A percentile compares a stretch with the other conserved stretches of the same genome.
Evolutionary conservation across 305 asterid species (phyloP).

Genomic region (Solanum hybrid): DNA sequence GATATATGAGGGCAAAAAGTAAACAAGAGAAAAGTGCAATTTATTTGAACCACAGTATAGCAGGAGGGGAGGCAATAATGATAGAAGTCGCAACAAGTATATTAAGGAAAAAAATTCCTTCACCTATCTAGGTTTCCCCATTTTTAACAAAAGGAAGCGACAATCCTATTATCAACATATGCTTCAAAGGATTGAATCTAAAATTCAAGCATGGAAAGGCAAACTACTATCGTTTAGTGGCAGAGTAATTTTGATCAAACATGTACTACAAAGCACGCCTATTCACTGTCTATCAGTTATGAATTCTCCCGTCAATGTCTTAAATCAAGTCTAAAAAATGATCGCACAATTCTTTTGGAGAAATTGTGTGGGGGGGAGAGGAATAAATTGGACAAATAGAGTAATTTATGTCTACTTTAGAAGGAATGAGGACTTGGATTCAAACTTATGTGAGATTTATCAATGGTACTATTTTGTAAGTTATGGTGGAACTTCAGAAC

Average conservation of each 20-base stretch:
- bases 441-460: not conserved
- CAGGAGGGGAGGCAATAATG: not conserved
- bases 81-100: too few relatives aligned
- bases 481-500: not conserved
- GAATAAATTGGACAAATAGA: not conserved
- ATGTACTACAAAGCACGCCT: not conserved
- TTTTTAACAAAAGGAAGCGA: too few relatives aligned
- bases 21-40: not conserved
- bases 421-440: not conserved
- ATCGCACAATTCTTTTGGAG: not conserved
- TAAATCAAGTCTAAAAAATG: not conserved
- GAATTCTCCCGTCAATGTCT: not conserved
- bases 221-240: not conserved
- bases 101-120: not conserved
- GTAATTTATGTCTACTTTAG: not conserved
- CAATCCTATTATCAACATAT: not conserved
- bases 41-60: too few relatives aligned
- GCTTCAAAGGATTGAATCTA: too few relatives aligned
- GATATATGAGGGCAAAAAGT: not conserved
- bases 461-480: not conserved
- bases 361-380: not conserved
- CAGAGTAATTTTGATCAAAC: not conserved
- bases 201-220: not conserved
- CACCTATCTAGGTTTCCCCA: not conserved
- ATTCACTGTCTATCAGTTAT: too few relatives aligned